Base-by-base conservation (phyloP, 768 basidiomycete genomes). In the Collybia sordida region DNA sequence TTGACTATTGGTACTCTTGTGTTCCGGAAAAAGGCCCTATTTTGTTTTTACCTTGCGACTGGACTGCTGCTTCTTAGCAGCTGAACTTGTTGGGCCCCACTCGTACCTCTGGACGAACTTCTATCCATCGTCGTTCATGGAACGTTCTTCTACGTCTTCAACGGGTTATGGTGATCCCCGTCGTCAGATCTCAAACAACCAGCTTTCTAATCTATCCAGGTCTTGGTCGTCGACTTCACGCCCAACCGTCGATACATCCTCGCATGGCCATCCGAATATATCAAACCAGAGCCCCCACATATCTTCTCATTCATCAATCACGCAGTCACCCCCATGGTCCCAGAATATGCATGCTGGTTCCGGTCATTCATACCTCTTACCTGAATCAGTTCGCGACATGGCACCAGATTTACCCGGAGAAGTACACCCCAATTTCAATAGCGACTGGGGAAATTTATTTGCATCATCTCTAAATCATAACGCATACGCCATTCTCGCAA, bases 381-480 rank as follows among this genome's bases (percentile, higher is more conserved):
- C 44, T 34, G 56, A 58, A 27, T 46, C 60, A 4, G 49, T 49
- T n/a, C 54, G 57, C 23, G 45, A 48, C 17, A 24, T 54, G 36
- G 53, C 45, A 28, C 44, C 42, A 47, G 59, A 54, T 38, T 39
- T 45, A 48, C 43, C 25, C 17, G 17, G 35, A 34, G 44, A 50
- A 42, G 47, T 59, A n/a, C 55, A 59, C 25, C 59, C 59, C 28
- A 52, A 58, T 42, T 61, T 67, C 41, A 59, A 53, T 51, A 56
- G 69, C 52, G 69, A 76, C 60, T 89, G 87, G 87, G 68, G 64
- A 21, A 69, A 73, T 55, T 45, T 86, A 17, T 86, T 86, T 64
- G 71, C 85, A n/a, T 63, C 78, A 3, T 81, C 88, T 2, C 70
- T 88, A 43, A 76, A 84, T 52, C 81, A 84, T 5, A 62, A 76